These are phyloP conservation scores for Cryphonectria carpinicola DNA, from an alignment of 2,329 filamentous ascomycete species.

Conservation along the genomic window DNA sequence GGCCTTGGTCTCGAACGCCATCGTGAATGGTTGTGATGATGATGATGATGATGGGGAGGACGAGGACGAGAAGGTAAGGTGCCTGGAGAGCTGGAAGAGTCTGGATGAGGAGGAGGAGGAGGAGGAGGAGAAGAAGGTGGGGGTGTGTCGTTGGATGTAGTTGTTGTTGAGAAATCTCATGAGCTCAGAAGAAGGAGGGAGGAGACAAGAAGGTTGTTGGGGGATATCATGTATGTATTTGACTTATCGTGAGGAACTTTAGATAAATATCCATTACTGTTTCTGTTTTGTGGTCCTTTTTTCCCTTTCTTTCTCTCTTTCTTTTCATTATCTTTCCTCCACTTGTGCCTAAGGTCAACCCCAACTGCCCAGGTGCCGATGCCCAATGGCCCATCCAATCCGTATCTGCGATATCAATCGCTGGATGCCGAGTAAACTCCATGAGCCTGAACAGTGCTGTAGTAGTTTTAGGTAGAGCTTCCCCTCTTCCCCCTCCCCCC, in stretches of 20 bases:
- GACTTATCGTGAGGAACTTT: not conserved
- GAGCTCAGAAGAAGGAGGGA: not conserved
- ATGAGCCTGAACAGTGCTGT: not conserved
- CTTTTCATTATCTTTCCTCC: not conserved
- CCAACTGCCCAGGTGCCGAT: not conserved
- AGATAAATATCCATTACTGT: not conserved
- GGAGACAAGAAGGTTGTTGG: not conserved
- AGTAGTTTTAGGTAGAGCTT: not conserved
- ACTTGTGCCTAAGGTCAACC: not conserved
- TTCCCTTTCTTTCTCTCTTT: not conserved
- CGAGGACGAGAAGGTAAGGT: constrained; percentile 14
- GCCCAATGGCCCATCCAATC: not conserved
- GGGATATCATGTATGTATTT: constrained; percentile 19
- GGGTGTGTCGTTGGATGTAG: constrained; percentile 16
- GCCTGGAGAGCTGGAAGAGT: constrained; percentile 25
- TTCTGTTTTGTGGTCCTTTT: not conserved
- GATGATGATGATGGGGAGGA: not conserved
- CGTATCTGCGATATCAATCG: not conserved
- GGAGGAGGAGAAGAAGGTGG: not conserved
- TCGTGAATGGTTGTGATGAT: constrained; percentile 44
- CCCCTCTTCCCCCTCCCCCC: constrained; percentile 10
- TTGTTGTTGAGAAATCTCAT: constrained; percentile 24
- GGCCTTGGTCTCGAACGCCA: constrained; percentile 88
- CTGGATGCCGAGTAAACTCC: constrained; percentile 30
- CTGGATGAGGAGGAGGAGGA: constrained; percentile 17